A percentile compares a stretch with the other conserved stretches of the same genome.
Conservation (phyloP, 345 rosid species). For the Tarenaya hassleriana region DNA sequence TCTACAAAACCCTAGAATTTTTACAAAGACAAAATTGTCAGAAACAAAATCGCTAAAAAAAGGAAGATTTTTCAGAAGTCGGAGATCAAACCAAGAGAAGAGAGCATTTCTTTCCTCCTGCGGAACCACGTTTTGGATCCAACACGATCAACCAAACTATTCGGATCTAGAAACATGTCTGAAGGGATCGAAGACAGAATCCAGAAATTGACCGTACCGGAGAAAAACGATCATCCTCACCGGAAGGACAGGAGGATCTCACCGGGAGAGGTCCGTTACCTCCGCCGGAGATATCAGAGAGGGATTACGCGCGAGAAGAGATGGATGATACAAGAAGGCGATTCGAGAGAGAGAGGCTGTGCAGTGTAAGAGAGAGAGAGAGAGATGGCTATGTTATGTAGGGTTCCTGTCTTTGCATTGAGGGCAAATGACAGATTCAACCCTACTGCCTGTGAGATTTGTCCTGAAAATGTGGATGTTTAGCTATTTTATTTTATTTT, state of each 20-base stretch:
- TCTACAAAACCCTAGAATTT: background rate
- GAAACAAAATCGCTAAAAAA: background rate
- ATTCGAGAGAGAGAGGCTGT: no score
- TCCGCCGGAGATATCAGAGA: background rate
- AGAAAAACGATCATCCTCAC: slow-evolving; percentile 3
- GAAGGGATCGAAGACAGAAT: background rate
- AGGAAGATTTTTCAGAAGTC: background rate
- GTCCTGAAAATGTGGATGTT: no score
- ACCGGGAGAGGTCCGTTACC: background rate
- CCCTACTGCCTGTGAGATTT: no score
- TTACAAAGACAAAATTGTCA: background rate
- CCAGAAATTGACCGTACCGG: background rate
- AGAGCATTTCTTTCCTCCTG: background rate
- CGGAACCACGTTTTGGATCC: slow-evolving; percentile 6
- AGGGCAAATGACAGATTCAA: no score
- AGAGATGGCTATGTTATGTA: no score
- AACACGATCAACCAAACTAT: background rate
- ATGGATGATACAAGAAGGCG: no score
- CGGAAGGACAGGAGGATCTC: background rate
- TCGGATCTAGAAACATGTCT: slow-evolving; percentile 7
- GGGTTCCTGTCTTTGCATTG: no score
- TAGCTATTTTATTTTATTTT: no score
- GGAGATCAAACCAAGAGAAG: background rate
- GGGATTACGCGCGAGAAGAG: no score
- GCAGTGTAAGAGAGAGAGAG: no score